A percentile compares a stretch with the other conserved stretches of the same genome.
Conservation (phyloP, 176 grass and related monocot genomes). For the Oryza officinalis region DNA sequence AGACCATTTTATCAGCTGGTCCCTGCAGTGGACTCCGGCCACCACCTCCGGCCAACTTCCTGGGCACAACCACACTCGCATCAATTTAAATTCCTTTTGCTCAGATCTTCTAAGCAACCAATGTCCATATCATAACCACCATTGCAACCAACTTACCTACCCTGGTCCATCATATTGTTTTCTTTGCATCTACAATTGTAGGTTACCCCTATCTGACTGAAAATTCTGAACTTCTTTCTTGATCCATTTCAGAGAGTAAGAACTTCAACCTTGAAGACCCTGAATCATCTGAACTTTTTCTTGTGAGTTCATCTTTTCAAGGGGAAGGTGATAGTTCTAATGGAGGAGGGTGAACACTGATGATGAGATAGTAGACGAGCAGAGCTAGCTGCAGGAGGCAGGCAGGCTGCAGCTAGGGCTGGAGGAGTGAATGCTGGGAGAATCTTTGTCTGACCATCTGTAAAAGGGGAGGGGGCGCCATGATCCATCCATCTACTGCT, state of each 20-base stretch:
- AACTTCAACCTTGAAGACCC: neutral
- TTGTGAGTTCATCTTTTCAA: neutral
- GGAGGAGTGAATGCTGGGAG: conserved; percentile 42
- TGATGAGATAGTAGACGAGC: neutral
- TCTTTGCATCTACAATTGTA: neutral
- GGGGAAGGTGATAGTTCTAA: neutral
- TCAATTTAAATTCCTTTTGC: conserved; percentile 44
- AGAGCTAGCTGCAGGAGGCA: neutral
- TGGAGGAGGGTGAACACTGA: conserved; percentile 14
- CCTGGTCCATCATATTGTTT: neutral
- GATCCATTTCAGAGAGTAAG: neutral
- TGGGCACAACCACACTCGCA: neutral
- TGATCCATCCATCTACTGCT: conserved; percentile 26
- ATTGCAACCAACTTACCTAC: conserved; percentile 9
- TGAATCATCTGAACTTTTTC: neutral
- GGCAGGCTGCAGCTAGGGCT: conserved; percentile 2
- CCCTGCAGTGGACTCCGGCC: conserved; percentile 8
- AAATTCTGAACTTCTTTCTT: neutral
- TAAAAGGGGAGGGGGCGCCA: neutral
- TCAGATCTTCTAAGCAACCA: conserved; percentile 20
- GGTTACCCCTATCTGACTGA: neutral
- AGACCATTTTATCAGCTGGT: conserved; percentile 27
- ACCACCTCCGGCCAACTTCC: conserved; percentile 12
- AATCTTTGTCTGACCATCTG: conserved; percentile 48
- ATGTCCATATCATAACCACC: conserved; percentile 18